Evolutionary conservation across 164 flowering plant species (phyloP).

Genomic region (Malania oleifera): DNA sequence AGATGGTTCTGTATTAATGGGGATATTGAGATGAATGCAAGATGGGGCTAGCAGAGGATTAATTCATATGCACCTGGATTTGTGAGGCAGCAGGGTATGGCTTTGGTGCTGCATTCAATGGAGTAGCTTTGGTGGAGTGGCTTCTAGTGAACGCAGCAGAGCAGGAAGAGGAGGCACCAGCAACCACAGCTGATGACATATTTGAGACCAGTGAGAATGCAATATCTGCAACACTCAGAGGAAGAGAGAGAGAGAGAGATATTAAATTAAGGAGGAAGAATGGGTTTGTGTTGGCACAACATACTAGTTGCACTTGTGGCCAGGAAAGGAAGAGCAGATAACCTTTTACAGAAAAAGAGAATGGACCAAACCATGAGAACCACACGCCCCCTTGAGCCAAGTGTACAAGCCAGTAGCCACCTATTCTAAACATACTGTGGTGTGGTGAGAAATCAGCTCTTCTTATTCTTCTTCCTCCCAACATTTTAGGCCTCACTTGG

Average conservation of each 20-base stretch:
- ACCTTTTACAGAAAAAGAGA: constrained; percentile 17
- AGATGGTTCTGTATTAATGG: not conserved
- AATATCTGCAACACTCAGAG: not conserved
- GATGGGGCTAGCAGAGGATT: too few relatives aligned
- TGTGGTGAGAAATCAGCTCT: too few relatives aligned
- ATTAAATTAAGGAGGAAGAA: not conserved
- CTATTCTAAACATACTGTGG: too few relatives aligned
- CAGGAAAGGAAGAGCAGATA: constrained; percentile 11
- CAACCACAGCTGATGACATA: constrained; percentile 40
- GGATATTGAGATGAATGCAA: not conserved
- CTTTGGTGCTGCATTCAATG: constrained; percentile 11
- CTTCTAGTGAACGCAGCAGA: constrained; percentile 27
- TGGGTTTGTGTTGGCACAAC: not conserved
- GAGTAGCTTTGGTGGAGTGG: constrained; percentile 19
- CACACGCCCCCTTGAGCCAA: constrained; percentile 6
- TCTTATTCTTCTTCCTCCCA: too few relatives aligned
- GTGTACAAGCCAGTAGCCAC: too few relatives aligned
- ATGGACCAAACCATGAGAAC: not conserved
- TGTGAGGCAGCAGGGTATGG: constrained; percentile 13
- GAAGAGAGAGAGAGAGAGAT: not conserved
- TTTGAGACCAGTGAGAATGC: constrained; percentile 5
- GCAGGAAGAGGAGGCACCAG: constrained; percentile 45
- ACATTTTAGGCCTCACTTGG: too few relatives aligned
- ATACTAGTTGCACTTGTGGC: not conserved
- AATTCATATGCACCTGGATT: constrained; percentile 34